Evolutionary conservation across 257 asterid species (phyloP), one percentile per base, ranked within the genome.

Genomic region (Capsicum rhomboideum): DNA sequence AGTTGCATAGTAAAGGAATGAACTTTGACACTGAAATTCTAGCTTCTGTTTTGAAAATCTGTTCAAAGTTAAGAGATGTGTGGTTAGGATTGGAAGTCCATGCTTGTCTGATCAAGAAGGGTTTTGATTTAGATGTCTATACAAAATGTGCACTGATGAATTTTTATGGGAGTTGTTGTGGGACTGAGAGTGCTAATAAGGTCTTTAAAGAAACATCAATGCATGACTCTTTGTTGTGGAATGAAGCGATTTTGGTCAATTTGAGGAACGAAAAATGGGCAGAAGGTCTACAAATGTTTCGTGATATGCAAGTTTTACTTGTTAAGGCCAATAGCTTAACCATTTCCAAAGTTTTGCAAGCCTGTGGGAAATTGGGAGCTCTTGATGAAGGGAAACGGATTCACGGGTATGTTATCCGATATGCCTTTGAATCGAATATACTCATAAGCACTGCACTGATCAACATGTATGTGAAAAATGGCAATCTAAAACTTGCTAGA

Each of bases 1-100:
- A 82, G 17, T 64, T 91, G 44, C 83, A 89, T 66, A 86, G 85
- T 20, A 89, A 85, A 88, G 93, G 97, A 58, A 87, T 90, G 79
- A 79, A 78, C 74, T 92, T 91, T 75, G 86, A 89, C 42, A 83
- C 86, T 84, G 89, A 69, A 82, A 84, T 80, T 82, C 77, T 91
- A 21, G 78, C 89, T 61, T 69, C 84, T 55, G 85, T 89, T 86
- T 79, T 91, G 79, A 91, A 91, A 83, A 84, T 92, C n/a, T 92
- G 91, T 84, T 89, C 90, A 50, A 87, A 86, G 85, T 44, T 87
- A 37, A 82, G 52, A 85, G 90, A 84, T 6, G 71, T 68, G 75
- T 87, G 87, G 84, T 79, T 92, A 42, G 97, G 97, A 74, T 78
- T 86, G 86, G 92, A 87, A 83, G 29, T 91, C 82, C 97, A 92